phyloP scores from a whole-genome alignment of 106 monocot species.

The Dendrobium huoshanense region DNA sequence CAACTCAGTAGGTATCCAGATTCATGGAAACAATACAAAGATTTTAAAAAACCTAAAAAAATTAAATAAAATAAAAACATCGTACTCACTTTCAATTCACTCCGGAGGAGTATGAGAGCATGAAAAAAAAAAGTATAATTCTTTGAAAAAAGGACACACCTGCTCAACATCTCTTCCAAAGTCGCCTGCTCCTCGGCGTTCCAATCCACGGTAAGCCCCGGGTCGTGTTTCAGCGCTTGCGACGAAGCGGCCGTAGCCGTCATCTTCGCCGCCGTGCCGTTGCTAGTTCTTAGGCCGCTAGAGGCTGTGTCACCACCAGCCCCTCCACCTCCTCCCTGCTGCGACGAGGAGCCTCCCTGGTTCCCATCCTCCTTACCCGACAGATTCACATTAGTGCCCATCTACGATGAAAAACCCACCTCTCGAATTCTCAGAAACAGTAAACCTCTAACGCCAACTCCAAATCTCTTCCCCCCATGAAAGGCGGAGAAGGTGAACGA shows the following conservation, averaged over 20 bases:
- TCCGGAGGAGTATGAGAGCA: background rate
- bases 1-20: background rate
- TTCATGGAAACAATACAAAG: background rate
- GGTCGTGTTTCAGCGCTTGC: slow-evolving; percentile 38
- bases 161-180: slow-evolving; percentile 33
- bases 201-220: slow-evolving; percentile 38
- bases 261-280: background rate
- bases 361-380: slow-evolving; percentile 22
- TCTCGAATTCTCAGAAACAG: background rate
- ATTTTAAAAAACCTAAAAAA: background rate
- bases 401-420: slow-evolving; percentile 1
- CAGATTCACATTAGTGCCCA: slow-evolving; percentile 45
- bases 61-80: background rate
- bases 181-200: slow-evolving; percentile 33
- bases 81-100: background rate
- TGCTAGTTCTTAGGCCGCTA: background rate
- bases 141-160: slow-evolving; percentile 10
- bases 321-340: slow-evolving; percentile 13
- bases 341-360: slow-evolving; percentile 7
- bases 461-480: background rate
- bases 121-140: background rate
- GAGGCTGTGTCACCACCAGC: slow-evolving; percentile 13
- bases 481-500: background rate
- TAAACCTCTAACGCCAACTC: background rate
- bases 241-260: slow-evolving; percentile 10